Percentiles rank a stretch among this genome's conserved stretches.
These are phyloP conservation scores for Fusarium buharicum DNA, from an alignment of 2,329 filamentous ascomycete genomes.

Conservation along the genomic window DNA sequence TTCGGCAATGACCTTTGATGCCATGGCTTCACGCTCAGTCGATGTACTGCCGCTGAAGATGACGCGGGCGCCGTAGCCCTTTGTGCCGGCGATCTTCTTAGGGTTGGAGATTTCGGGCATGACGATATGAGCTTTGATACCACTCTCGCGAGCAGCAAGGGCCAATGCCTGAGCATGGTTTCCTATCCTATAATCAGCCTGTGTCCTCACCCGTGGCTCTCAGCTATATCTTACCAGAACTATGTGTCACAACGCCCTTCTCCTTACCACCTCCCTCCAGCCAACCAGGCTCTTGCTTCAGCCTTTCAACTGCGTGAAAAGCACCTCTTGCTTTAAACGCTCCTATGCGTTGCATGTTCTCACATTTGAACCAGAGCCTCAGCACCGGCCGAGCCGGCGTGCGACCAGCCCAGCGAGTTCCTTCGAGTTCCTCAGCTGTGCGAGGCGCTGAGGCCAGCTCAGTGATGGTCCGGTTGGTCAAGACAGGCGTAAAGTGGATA, in stretches of 20 bases:
- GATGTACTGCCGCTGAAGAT: slow-evolving; percentile 85
- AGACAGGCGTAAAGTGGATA: slow-evolving; percentile 84
- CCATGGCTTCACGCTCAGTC: slow-evolving; percentile 81
- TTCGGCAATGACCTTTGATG: slow-evolving; percentile 72
- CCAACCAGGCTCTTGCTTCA: slow-evolving; percentile 71
- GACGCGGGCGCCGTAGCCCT: slow-evolving; percentile 79
- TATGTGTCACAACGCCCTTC: slow-evolving; percentile 88
- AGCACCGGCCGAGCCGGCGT: slow-evolving; percentile 72
- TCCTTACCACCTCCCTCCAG: slow-evolving; percentile 67
- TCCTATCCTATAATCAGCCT: slow-evolving; percentile 60
- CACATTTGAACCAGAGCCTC: slow-evolving; percentile 91
- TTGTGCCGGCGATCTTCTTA: slow-evolving; percentile 87
- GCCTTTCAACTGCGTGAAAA: slow-evolving; percentile 81
- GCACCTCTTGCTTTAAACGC: slow-evolving; percentile 94
- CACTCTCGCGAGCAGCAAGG: slow-evolving; percentile 79
- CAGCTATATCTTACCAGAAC: slow-evolving; percentile 71
- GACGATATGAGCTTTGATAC: slow-evolving; percentile 84
- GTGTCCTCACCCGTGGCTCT: background rate
- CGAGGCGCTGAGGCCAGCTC: slow-evolving; percentile 78
- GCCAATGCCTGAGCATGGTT: slow-evolving; percentile 96
- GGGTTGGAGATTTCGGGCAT: slow-evolving; percentile 89
- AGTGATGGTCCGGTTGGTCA: slow-evolving; percentile 81
- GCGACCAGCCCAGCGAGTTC: slow-evolving; percentile 66
- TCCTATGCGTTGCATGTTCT: slow-evolving; percentile 89
- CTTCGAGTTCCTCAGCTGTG: slow-evolving; percentile 60